These are phyloP conservation scores for Crepidotus variabilis DNA, from an alignment of 768 basidiomycete genomes.

Conservation along the genomic window DNA sequence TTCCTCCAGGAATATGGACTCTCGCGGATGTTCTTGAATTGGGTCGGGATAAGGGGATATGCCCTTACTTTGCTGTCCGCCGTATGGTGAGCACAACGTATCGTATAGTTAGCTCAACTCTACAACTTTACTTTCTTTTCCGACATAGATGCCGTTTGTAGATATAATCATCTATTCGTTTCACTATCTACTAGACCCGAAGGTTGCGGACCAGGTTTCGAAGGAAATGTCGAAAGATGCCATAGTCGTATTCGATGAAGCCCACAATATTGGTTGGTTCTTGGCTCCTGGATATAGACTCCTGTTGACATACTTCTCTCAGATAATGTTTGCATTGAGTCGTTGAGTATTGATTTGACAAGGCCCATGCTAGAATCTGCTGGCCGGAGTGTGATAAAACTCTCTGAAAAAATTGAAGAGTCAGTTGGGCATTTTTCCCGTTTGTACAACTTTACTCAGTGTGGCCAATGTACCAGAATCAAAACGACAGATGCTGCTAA, in stretches of 20 bases:
- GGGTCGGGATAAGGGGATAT: conserved; percentile 79
- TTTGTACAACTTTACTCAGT: neutral
- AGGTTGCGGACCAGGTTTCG: conserved; percentile 98
- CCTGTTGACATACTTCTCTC: conserved; percentile 23
- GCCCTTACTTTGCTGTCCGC: conserved; percentile 95
- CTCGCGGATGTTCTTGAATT: conserved; percentile 89
- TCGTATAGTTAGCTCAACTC: neutral
- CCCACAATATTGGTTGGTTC: conserved; percentile 90
- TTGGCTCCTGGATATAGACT: neutral
- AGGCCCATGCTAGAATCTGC: conserved; percentile 98
- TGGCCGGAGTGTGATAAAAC: conserved; percentile 76
- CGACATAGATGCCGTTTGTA: conserved; percentile 82
- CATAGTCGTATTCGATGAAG: conserved; percentile 99
- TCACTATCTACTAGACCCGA: conserved; percentile 97
- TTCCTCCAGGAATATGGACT: conserved; percentile 90
- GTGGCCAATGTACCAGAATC: conserved; percentile 51
- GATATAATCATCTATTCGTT: conserved; percentile 99
- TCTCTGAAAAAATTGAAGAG: conserved; percentile 95
- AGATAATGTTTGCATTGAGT: conserved; percentile 99
- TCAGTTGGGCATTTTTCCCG: conserved; percentile 30
- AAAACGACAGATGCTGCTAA: conserved; percentile 92
- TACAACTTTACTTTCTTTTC: conserved; percentile 7
- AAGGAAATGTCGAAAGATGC: conserved; percentile 97
- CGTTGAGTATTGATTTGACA: conserved; percentile 94
- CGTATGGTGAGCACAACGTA: conserved; percentile 67